Conservation (phyloP, 306 rosid genomes). For the Luffa acutangula region DNA sequence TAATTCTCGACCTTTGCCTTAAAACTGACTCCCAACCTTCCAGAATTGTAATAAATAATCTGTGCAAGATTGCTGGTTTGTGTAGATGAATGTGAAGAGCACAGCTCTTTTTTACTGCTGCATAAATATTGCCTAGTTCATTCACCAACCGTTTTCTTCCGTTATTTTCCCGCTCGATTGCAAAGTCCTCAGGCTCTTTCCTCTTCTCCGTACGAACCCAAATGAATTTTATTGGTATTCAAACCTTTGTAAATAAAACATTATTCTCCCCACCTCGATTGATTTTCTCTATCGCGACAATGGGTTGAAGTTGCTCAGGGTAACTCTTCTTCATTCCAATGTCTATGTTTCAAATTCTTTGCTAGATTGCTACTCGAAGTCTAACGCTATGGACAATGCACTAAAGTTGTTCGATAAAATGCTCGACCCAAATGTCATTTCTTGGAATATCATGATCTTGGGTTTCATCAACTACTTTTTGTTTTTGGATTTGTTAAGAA, state of each 20-base stretch:
- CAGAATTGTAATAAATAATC: neutral
- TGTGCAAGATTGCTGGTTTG: neutral
- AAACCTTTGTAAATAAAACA: conserved; percentile 5
- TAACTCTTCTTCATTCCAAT: conserved; percentile 24
- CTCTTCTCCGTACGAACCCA: neutral
- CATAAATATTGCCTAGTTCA: neutral
- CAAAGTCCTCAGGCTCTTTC: neutral
- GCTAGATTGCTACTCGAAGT: conserved; percentile 27
- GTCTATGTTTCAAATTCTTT: conserved; percentile 31
- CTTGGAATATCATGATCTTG: conserved; percentile 69
- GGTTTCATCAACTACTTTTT: conserved; percentile 28
- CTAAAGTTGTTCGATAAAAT: conserved; percentile 30
- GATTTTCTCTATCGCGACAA: conserved; percentile 24
- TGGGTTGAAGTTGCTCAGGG: conserved; percentile 19
- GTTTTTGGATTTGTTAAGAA: conserved; percentile 33
- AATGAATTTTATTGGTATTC: conserved; percentile 22
- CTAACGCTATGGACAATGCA: conserved; percentile 30
- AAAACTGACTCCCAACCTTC: neutral
- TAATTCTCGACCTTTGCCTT: neutral
- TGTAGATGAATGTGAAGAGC: neutral
- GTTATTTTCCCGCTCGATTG: neutral
- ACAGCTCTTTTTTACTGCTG: neutral
- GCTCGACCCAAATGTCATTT: conserved; percentile 30
- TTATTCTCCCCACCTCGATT: conserved; percentile 23
- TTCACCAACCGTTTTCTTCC: neutral